phyloP scores from a whole-genome alignment of 148 eudicot species.

The Dianthus caryophyllus region DNA sequence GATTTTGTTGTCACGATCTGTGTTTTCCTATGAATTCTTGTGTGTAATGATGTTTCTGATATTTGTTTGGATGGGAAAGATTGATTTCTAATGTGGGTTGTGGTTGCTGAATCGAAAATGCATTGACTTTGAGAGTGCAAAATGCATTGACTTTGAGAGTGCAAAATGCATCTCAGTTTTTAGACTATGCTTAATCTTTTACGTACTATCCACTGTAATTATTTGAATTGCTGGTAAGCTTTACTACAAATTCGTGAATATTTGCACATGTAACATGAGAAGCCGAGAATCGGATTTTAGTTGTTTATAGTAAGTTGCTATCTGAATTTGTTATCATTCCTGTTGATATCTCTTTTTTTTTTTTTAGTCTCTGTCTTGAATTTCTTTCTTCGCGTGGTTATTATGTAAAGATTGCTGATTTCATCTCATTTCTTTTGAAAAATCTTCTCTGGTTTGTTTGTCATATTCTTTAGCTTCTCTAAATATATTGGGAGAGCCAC shows the following conservation, averaged over 20 bases:
- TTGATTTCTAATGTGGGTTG: neutral
- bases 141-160: neutral
- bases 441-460: no score
- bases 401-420: neutral
- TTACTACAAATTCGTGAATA: neutral
- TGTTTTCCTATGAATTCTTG: neutral
- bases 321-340: neutral
- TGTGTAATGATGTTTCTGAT: no score
- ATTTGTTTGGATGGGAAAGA: neutral
- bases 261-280: neutral
- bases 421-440: no score
- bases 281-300: neutral
- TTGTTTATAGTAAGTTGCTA: neutral
- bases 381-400: neutral
- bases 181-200: neutral
- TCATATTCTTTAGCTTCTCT: neutral
- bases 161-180: neutral
- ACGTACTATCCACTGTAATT: neutral
- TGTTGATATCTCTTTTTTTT: neutral
- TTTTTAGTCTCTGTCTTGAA: neutral
- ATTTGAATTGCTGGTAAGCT: neutral
- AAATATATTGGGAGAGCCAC: neutral
- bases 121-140: neutral
- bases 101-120: neutral
- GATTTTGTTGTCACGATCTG: neutral